Evolutionary conservation across 768 basidiomycete genomes (phyloP).

Genomic region (Mycena polygramma): DNA sequence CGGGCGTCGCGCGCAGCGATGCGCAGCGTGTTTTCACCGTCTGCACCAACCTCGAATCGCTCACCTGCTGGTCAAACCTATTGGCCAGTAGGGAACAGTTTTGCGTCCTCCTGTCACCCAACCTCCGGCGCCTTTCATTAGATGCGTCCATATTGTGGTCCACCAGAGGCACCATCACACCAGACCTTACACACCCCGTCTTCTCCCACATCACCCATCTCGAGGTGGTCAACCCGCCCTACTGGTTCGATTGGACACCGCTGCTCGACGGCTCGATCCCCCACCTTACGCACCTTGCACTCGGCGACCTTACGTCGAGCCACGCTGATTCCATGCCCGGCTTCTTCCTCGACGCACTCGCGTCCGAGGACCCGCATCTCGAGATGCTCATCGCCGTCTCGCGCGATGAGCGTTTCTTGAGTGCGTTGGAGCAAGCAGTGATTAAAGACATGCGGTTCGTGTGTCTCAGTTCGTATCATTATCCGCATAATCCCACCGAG

Average conservation of each 20-base stretch:
- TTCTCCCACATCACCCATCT: slow-evolving; percentile 36
- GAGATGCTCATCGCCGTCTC: slow-evolving; percentile 45
- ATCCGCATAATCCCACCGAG: slow-evolving; percentile 35
- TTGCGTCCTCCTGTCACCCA: slow-evolving; percentile 11
- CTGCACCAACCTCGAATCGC: slow-evolving; percentile 42
- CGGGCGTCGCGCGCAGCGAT: slow-evolving; percentile 36
- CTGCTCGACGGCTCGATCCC: slow-evolving; percentile 42
- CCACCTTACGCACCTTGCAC: slow-evolving; percentile 47
- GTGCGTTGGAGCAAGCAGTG: slow-evolving; percentile 33
- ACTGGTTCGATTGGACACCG: slow-evolving; percentile 44
- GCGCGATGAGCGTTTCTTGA: slow-evolving; percentile 37
- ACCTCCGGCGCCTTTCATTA: slow-evolving; percentile 25
- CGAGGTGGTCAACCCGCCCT: slow-evolving; percentile 41
- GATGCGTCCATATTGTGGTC: slow-evolving; percentile 27
- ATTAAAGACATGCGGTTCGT: slow-evolving; percentile 44
- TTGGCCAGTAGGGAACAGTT: slow-evolving; percentile 27
- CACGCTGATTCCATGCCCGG: slow-evolving; percentile 37
- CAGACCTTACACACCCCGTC: slow-evolving; percentile 26
- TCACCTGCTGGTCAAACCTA: slow-evolving; percentile 46
- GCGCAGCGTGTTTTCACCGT: slow-evolving; percentile 42
- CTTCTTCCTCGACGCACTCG: slow-evolving; percentile 39
- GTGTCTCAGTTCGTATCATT: slow-evolving; percentile 43
- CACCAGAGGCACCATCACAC: not conserved
- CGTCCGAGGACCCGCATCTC: slow-evolving; percentile 37
- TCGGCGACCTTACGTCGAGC: slow-evolving; percentile 43